Conservation (phyloP, 768 basidiomycete genomes). For the Leccinellum luteum region DNA sequence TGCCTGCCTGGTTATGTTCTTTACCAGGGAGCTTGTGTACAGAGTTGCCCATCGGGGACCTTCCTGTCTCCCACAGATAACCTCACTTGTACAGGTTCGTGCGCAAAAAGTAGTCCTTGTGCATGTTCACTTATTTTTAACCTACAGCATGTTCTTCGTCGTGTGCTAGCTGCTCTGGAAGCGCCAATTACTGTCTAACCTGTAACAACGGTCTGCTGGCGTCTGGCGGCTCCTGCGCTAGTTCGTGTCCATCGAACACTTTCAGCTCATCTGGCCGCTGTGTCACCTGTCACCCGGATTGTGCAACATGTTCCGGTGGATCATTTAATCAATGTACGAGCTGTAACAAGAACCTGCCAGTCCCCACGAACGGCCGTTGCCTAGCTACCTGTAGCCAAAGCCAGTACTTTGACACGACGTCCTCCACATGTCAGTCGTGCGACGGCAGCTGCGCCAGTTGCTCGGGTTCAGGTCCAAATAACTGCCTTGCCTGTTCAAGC, state of each 20-base stretch:
- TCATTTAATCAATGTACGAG: conserved; percentile 77
- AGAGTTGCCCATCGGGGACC: conserved; percentile 68
- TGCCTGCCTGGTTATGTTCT: conserved; percentile 79
- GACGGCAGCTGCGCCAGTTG: conserved; percentile 80
- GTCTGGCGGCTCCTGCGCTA: conserved; percentile 69
- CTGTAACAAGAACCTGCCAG: conserved; percentile 66
- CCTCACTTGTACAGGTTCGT: conserved; percentile 69
- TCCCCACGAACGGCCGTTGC: conserved; percentile 73
- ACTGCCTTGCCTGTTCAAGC: conserved; percentile 73
- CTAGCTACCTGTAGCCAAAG: conserved; percentile 70
- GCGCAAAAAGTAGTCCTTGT: not conserved
- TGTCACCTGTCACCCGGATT: conserved; percentile 81
- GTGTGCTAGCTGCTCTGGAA: conserved; percentile 69
- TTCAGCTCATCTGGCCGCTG: conserved; percentile 68
- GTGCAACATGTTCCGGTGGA: conserved; percentile 75
- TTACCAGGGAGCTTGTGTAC: conserved; percentile 65
- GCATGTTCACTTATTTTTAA: conserved; percentile 8
- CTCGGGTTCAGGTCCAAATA: conserved; percentile 60
- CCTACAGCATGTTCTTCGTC: conserved; percentile 63
- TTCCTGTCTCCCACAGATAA: conserved; percentile 73
- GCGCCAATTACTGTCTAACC: conserved; percentile 68
- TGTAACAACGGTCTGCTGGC: conserved; percentile 68
- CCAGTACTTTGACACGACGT: conserved; percentile 69
- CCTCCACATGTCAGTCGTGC: conserved; percentile 65
- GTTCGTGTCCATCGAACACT: conserved; percentile 69